These are phyloP conservation scores for Anisodus tanguticus DNA, from an alignment of 257 asterid species.

Conservation along the genomic window DNA sequence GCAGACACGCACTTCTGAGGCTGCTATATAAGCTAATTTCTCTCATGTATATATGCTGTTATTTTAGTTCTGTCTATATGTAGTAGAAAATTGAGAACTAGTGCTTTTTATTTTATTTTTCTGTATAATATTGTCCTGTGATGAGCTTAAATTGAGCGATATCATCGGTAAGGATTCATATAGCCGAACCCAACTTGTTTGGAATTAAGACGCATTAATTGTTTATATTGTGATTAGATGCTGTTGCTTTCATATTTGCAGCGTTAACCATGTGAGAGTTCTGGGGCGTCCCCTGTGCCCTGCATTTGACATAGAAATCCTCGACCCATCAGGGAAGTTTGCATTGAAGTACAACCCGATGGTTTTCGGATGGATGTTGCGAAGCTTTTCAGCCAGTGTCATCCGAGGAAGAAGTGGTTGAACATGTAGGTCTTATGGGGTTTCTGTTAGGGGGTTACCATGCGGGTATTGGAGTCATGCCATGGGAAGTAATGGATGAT, in stretches of 20 bases:
- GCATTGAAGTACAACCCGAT: slow-evolving; percentile 51
- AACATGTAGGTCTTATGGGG: slow-evolving; percentile 46
- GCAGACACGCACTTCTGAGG: background rate
- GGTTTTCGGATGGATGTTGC: slow-evolving; percentile 45
- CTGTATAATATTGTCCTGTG: background rate
- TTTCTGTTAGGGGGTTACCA: slow-evolving; percentile 46
- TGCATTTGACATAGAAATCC: slow-evolving; percentile 56
- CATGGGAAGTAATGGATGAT: slow-evolving; percentile 15
- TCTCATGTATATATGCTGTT: background rate
- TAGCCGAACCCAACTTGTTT: background rate
- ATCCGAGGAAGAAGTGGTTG: slow-evolving; percentile 1
- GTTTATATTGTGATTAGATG: background rate
- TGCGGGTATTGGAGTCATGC: slow-evolving; percentile 35
- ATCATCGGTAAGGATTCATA: background rate
- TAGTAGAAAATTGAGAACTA: background rate
- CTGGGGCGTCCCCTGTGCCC: slow-evolving; percentile 68
- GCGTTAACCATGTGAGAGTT: slow-evolving; percentile 70
- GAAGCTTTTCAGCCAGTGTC: slow-evolving; percentile 32
- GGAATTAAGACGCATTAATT: background rate
- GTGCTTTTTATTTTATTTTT: background rate
- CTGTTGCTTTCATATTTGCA: slow-evolving; percentile 37
- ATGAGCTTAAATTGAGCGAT: background rate
- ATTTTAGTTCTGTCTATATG: background rate
- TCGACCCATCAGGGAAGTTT: slow-evolving; percentile 52
- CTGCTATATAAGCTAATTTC: background rate